Percentiles rank a stretch among this genome's conserved stretches.
phyloP scores from a whole-genome alignment of 1,284 basidiomycete genomes.

The Ceratobasidium sp. region DNA sequence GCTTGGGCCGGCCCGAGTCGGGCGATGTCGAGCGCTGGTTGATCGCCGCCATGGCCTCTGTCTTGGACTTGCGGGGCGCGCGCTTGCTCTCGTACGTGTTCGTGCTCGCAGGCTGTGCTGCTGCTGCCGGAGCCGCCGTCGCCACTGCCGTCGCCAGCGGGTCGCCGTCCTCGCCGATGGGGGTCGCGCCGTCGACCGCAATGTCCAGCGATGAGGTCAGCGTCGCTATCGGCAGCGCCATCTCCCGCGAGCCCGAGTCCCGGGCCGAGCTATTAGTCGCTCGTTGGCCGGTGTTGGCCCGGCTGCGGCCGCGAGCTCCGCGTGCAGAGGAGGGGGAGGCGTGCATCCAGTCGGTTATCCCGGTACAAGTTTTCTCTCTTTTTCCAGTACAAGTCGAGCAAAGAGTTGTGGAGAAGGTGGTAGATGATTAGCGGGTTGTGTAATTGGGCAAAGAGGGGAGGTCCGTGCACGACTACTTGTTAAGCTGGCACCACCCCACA shows the following conservation, averaged over 20 bases:
- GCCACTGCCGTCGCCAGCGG: slow-evolving; percentile 1
- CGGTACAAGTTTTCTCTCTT: no score
- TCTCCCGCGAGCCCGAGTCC: background rate
- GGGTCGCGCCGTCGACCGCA: slow-evolving; percentile 29
- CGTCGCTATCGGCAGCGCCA: slow-evolving; percentile 26
- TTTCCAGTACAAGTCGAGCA: background rate
- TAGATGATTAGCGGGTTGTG: slow-evolving; percentile 4
- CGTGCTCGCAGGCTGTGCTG: background rate
- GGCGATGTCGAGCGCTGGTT: slow-evolving; percentile 72
- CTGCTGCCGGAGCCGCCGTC: background rate
- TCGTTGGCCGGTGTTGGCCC: slow-evolving; percentile 12
- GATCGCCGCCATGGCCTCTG: slow-evolving; percentile 80
- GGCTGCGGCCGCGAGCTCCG: slow-evolving; percentile 20
- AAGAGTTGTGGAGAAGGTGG: slow-evolving; percentile 8
- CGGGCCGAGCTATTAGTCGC: slow-evolving; percentile 1
- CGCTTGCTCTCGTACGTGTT: slow-evolving; percentile 56
- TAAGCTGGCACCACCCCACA: slow-evolving; percentile 29
- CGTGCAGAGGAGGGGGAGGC: slow-evolving; percentile 19
- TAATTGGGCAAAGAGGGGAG: slow-evolving; percentile 10
- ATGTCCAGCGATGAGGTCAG: slow-evolving; percentile 40
- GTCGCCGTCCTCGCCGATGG: slow-evolving; percentile 18
- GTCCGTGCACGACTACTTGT: slow-evolving; percentile 27
- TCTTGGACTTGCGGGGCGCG: slow-evolving; percentile 87
- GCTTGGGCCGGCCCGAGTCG: slow-evolving; percentile 65
- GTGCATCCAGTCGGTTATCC: slow-evolving; percentile 5